These are phyloP conservation scores for Carex sylvatica DNA, from an alignment of 202 grass and related monocot species.

Conservation along the genomic window DNA sequence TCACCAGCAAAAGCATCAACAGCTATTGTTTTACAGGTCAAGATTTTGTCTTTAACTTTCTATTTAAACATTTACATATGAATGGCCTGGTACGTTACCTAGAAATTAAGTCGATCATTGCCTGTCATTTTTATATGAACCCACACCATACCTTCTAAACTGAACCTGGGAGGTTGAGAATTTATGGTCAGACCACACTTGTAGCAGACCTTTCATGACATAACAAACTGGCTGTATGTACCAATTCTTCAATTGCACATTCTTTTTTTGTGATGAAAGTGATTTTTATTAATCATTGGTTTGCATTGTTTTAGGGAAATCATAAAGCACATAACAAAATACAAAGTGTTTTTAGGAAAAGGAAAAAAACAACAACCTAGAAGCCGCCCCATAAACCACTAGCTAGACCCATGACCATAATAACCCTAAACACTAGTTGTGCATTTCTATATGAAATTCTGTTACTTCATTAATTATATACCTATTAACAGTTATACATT, in stretches of 20 bases:
- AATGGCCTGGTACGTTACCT: background rate
- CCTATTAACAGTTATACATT: background rate
- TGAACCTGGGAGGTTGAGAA: conserved; percentile 12
- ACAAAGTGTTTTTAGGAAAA: no score
- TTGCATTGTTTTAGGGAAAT: no score
- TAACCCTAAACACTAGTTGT: background rate
- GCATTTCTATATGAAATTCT: background rate
- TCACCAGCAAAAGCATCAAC: conserved; percentile 91
- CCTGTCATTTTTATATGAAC: background rate
- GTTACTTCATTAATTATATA: background rate
- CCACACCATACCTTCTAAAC: background rate
- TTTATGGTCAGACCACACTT: background rate
- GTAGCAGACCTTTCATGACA: background rate
- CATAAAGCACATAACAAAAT: no score
- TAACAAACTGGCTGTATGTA: background rate
- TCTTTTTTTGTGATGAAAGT: no score
- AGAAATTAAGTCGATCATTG: background rate
- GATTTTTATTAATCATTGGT: no score
- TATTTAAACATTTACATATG: conserved; percentile 17
- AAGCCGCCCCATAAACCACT: no score
- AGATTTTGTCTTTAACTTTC: conserved; percentile 31
- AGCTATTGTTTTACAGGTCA: conserved; percentile 93
- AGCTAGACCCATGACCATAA: no score
- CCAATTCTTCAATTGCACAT: background rate
- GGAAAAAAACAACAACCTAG: no score